Evolutionary conservation across 257 asterid genomes (phyloP).

Genomic region (Scutellaria baicalensis): DNA sequence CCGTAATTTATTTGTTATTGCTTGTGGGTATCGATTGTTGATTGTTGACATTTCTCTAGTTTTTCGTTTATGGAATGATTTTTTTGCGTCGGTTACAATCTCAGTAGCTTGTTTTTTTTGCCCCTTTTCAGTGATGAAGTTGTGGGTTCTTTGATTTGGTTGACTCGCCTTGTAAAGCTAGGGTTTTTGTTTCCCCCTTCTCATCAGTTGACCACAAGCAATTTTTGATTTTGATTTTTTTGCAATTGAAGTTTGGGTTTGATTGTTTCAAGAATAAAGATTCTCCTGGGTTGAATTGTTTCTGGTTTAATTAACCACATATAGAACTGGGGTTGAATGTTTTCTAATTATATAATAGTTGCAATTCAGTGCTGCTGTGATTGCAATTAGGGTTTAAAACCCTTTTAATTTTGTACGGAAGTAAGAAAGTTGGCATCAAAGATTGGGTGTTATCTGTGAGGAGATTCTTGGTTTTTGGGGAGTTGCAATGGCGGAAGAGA

Average conservation of each 20-base stretch:
- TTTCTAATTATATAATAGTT: slow-evolving; percentile 18
- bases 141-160: slow-evolving; percentile 22
- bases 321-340: not conserved
- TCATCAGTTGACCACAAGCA: slow-evolving; percentile 21
- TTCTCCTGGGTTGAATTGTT: not conserved
- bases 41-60: not conserved
- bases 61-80: not conserved
- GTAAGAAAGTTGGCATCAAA: not conserved
- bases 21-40: slow-evolving; percentile 6
- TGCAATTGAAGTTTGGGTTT: slow-evolving; percentile 15
- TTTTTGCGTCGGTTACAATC: slow-evolving; percentile 7
- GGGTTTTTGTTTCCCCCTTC: slow-evolving; percentile 13
- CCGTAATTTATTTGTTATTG: slow-evolving; percentile 1
- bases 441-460: not conserved
- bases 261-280: not conserved
- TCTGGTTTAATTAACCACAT: not conserved
- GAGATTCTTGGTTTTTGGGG: slow-evolving; percentile 5
- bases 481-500: slow-evolving; percentile 55
- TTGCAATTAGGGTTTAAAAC: slow-evolving; percentile 15
- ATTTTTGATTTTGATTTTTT: slow-evolving; percentile 6
- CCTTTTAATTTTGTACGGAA: not conserved
- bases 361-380: slow-evolving; percentile 1
- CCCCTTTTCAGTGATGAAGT: slow-evolving; percentile 19
- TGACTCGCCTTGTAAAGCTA: slow-evolving; percentile 26
- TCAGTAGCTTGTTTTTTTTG: slow-evolving; percentile 13